Base-by-base conservation (phyloP, 495 filamentous ascomycete species). In the Bacidia rubella region DNA sequence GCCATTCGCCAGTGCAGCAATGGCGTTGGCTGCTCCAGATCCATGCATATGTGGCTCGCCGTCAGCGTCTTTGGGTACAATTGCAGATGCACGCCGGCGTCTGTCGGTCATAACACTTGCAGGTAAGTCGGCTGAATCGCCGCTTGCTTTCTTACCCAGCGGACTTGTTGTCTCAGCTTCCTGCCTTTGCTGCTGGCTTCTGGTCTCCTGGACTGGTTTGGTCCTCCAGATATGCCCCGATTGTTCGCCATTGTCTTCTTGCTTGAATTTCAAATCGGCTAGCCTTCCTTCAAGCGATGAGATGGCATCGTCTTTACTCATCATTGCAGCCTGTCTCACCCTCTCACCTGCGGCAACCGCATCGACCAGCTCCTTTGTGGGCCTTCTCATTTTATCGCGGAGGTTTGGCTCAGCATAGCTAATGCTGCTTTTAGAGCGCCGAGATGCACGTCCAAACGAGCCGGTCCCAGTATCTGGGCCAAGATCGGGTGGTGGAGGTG, bases 371-470 rank as follows among this genome's bases (percentile, higher is more conserved):
- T 83, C 75, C 55, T 83, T 86, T 15, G 81, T 83, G 20, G 86
- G 82, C 47, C 87, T 79, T 47, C 87, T 76, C 87, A 94, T 93
- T 68, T 94, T 94, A 59, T 81, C 83, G 48, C 85, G 74, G 27
- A 94, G 69, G 60, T 85, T 93, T 9, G 87, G 87, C 64, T 90
- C 84, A 21, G 86, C 85, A 63, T 94, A 94, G 68, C 85, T 92
- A 44, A 94, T 75, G 25, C 75, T 73, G 5, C 76, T 69, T 47
- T 81, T 70, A 11, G 80, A 75, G 54, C 87, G 78, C 23, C 87
- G 71, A 41, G 76, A 79, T 10, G 78, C 73, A 45, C 85, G 73
- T 29, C 69, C 71, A 48, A 69, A 71, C 32, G 74, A 70, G 44
- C 70, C 74, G 22, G 56, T 60, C 19, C 55, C 38, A 11, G 57